phyloP scores from a whole-genome alignment of 1,284 basidiomycete species.

The Gymnopus androsaceus region DNA sequence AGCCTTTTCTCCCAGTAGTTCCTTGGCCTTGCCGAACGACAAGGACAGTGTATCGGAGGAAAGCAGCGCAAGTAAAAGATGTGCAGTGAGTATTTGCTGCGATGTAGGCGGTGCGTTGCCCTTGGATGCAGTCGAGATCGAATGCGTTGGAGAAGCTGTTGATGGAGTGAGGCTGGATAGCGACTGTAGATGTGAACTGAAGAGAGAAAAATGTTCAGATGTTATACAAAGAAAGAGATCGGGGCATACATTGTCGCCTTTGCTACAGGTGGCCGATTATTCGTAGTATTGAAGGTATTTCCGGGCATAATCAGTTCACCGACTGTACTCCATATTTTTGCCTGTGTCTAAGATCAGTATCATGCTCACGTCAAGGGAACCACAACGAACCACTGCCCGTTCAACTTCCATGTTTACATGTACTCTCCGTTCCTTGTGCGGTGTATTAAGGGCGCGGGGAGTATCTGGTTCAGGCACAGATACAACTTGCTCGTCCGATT shows the following conservation, averaged over 20 bases:
- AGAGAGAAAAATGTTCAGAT: conserved; percentile 8
- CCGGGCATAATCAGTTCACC: conserved; percentile 66
- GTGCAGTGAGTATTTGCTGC: conserved; percentile 71
- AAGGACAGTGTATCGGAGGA: conserved; percentile 54
- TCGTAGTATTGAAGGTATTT: conserved; percentile 41
- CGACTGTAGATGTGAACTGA: conserved; percentile 60
- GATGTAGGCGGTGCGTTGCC: conserved; percentile 42
- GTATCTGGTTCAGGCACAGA: background rate
- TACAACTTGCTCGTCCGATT: background rate
- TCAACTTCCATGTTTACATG: conserved; percentile 59
- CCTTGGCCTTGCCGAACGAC: conserved; percentile 64
- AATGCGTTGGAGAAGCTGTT: conserved; percentile 45
- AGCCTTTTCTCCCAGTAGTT: conserved; percentile 46
- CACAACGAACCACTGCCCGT: conserved; percentile 52
- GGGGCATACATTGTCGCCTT: conserved; percentile 65
- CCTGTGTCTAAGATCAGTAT: conserved; percentile 35
- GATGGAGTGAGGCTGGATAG: conserved; percentile 41
- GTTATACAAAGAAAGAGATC: background rate
- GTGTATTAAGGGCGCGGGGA: background rate
- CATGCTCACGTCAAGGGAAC: background rate
- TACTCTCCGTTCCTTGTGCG: conserved; percentile 31
- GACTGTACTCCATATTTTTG: conserved; percentile 67
- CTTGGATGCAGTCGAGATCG: conserved; percentile 46
- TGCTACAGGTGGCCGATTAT: conserved; percentile 48
- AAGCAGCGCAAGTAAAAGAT: conserved; percentile 60